Evolutionary conservation across 208 protist genomes (phyloP).

Genomic region (Borovskyia barvae): DNA sequence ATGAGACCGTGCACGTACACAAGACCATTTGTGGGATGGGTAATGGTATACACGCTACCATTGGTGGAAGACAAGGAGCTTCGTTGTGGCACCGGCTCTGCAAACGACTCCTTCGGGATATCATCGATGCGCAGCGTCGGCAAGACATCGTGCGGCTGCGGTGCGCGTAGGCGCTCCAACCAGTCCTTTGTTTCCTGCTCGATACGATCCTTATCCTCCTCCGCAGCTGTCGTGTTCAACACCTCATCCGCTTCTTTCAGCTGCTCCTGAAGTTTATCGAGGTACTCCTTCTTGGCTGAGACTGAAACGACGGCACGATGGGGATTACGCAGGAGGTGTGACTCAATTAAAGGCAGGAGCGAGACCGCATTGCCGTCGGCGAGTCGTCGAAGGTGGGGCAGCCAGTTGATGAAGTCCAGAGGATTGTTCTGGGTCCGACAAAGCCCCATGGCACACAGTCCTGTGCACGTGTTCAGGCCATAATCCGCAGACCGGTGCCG

Average conservation of each 20-base stretch:
- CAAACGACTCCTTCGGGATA: conserved; percentile 71
- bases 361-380: conserved; percentile 47
- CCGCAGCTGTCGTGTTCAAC: conserved; percentile 57
- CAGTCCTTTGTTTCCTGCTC: conserved; percentile 62
- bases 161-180: conserved; percentile 58
- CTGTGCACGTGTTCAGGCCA: conserved; percentile 79
- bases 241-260: conserved; percentile 51
- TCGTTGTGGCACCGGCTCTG: conserved; percentile 62
- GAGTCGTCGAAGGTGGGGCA: conserved; percentile 70
- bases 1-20: conserved; percentile 90
- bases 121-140: conserved; percentile 78
- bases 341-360: conserved; percentile 67
- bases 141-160: conserved; percentile 71
- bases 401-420: conserved; percentile 85
- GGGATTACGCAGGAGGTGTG: conserved; percentile 68
- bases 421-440: conserved; percentile 73
- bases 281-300: conserved; percentile 61
- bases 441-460: conserved; percentile 68
- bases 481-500: conserved; percentile 86
- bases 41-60: conserved; percentile 49
- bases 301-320: conserved; percentile 69
- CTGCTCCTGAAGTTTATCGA: conserved; percentile 62
- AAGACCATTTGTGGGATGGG: conserved; percentile 81
- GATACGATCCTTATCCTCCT: conserved; percentile 48
- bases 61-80: conserved; percentile 10